Evolutionary conservation across 139 green algal species (phyloP).

Genomic region (Zygnema circumcarinatum): DNA sequence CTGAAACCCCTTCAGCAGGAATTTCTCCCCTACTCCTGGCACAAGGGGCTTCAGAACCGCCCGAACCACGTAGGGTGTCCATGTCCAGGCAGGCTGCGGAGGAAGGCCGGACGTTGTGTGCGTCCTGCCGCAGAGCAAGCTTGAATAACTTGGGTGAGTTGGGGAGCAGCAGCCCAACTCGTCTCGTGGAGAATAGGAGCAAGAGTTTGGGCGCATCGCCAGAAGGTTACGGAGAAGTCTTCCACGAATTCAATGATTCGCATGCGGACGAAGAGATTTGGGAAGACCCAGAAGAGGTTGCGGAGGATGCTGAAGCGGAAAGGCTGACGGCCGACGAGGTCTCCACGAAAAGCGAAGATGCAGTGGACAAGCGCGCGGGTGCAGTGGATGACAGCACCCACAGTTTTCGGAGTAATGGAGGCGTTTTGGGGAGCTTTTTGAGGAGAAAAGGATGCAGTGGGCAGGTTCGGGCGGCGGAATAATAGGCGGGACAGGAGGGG

Average conservation of each 20-base stretch:
- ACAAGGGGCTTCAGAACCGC: background rate
- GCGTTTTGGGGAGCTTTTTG: too few relatives aligned
- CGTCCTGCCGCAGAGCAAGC: background rate
- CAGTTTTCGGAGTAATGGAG: too few relatives aligned
- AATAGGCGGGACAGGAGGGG: too few relatives aligned
- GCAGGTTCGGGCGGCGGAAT: too few relatives aligned
- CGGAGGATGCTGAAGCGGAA: background rate
- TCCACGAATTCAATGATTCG: background rate
- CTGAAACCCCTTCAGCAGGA: background rate
- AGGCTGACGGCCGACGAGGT: too few relatives aligned
- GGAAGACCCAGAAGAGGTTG: background rate
- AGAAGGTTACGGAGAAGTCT: background rate
- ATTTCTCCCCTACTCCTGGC: background rate
- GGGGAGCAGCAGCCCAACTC: background rate
- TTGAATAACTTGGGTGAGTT: conserved; percentile 1
- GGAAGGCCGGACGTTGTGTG: background rate
- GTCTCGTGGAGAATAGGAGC: background rate
- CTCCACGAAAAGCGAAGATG: too few relatives aligned
- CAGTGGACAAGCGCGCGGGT: too few relatives aligned
- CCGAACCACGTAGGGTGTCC: background rate
- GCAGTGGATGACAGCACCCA: too few relatives aligned
- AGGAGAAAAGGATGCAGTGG: too few relatives aligned
- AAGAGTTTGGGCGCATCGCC: background rate
- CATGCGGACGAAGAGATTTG: conserved; percentile 5
- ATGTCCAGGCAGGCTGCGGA: background rate